A percentile compares a stretch with the other conserved stretches of the same genome.
Conservation (phyloP, 2,329 filamentous ascomycete genomes). For the Penicillium frequentans region DNA sequence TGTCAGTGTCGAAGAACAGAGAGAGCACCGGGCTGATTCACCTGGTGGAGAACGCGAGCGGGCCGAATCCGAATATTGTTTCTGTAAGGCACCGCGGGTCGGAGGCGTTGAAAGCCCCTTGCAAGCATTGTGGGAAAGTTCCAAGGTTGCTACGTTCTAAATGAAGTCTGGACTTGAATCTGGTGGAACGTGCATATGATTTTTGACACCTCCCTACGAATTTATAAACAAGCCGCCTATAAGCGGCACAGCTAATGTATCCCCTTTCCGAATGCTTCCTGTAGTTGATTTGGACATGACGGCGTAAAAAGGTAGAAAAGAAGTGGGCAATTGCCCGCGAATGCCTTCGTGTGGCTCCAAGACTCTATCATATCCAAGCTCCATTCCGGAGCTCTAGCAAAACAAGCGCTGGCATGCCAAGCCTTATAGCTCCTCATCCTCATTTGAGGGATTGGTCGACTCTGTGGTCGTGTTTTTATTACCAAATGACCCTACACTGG, state of each 20-base stretch:
- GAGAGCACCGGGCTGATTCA: conserved; percentile 9
- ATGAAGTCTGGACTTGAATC: not conserved
- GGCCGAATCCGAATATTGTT: conserved; percentile 12
- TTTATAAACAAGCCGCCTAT: conserved; percentile 13
- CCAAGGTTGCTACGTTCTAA: not conserved
- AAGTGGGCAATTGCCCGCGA: not conserved
- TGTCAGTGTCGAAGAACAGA: conserved; percentile 2
- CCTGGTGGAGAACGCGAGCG: conserved; percentile 25
- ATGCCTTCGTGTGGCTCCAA: not conserved
- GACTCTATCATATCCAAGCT: conserved; percentile 9
- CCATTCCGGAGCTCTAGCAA: not conserved
- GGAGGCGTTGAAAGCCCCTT: not conserved
- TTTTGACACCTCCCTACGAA: not conserved
- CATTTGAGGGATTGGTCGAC: conserved; percentile 1
- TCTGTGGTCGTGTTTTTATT: conserved; percentile 17
- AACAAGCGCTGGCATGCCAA: not conserved
- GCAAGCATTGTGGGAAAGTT: not conserved
- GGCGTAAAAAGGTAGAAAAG: conserved; percentile 19
- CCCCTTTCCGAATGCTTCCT: conserved; percentile 18
- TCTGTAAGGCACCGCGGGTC: not conserved
- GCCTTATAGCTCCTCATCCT: conserved; percentile 31
- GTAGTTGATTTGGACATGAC: conserved; percentile 24
- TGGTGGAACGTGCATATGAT: not conserved
- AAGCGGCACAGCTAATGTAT: conserved; percentile 20
- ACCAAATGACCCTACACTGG: conserved; percentile 16